A percentile compares a stretch with the other conserved stretches of the same genome.
These are phyloP conservation scores for Aspergillus fructus DNA, from an alignment of 2,329 filamentous ascomycete genomes.

Conservation along the genomic window DNA sequence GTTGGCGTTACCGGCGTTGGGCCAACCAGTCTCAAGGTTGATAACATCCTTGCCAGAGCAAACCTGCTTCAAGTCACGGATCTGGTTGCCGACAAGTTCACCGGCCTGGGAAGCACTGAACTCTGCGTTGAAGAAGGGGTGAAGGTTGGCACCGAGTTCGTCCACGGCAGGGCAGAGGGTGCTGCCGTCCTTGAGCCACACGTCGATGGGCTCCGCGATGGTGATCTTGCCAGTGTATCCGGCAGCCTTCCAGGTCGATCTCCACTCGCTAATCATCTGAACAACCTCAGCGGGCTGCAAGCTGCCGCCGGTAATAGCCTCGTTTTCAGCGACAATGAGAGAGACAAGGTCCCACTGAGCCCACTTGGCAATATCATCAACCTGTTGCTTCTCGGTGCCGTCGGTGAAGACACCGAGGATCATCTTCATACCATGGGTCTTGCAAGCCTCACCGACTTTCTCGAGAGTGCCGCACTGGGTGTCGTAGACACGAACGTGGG, in stretches of 20 bases:
- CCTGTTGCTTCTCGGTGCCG: constrained; percentile 58
- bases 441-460: constrained; percentile 69
- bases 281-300: no score
- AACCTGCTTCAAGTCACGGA: constrained; percentile 66
- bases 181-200: constrained; percentile 63
- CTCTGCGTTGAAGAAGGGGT: constrained; percentile 87
- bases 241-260: constrained; percentile 58
- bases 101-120: constrained; percentile 67
- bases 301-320: constrained; percentile 58
- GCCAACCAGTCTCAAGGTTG: constrained; percentile 93
- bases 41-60: constrained; percentile 72
- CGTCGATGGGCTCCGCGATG: constrained; percentile 80
- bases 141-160: constrained; percentile 80
- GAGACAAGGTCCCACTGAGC: constrained; percentile 72
- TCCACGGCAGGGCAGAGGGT: constrained; percentile 73
- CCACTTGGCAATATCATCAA: constrained; percentile 71
- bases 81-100: constrained; percentile 71
- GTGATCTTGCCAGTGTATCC: constrained; percentile 76
- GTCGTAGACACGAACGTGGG: constrained; percentile 77
- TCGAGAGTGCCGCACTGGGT: constrained; percentile 84
- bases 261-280: constrained; percentile 66
- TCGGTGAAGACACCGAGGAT: constrained; percentile 89
- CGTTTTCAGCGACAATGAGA: constrained; percentile 86
- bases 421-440: constrained; percentile 68
- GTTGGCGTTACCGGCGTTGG: constrained; percentile 67